Evolutionary conservation across 176 grass and related monocot genomes (phyloP).

Genomic region (Rhynchospora pubera): DNA sequence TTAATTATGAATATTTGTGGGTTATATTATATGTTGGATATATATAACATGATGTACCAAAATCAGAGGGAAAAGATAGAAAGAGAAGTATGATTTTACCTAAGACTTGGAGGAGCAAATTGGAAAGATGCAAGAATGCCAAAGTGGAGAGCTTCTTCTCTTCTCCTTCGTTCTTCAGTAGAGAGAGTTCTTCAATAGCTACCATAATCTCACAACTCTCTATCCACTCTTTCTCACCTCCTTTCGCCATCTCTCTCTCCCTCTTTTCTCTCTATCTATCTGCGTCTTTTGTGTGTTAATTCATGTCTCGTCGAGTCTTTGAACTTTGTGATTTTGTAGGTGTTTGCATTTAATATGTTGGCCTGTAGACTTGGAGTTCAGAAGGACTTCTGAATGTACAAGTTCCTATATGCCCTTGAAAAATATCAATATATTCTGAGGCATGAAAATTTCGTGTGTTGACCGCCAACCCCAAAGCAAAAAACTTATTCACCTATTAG

Average conservation of each 20-base stretch:
- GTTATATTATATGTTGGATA: no score
- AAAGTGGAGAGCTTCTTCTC: conserved; percentile 33
- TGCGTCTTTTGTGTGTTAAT: not conserved
- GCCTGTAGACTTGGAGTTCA: not conserved
- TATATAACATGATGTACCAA: not conserved
- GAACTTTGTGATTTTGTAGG: not conserved
- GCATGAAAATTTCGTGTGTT: not conserved
- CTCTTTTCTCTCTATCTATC: conserved; percentile 7
- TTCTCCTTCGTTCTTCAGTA: not conserved
- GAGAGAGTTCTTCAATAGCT: conserved; percentile 64
- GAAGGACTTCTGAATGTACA: not conserved
- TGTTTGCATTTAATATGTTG: not conserved
- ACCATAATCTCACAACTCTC: conserved; percentile 54
- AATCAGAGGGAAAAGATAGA: conserved; percentile 11
- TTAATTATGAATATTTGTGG: not conserved
- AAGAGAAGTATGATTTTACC: conserved; percentile 22
- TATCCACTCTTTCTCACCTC: not conserved
- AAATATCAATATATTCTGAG: not conserved
- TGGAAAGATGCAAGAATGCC: conserved; percentile 49
- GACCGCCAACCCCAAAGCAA: no score
- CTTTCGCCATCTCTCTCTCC: not conserved
- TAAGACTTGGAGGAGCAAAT: conserved; percentile 52
- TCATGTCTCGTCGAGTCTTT: not conserved
- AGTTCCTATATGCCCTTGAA: not conserved
- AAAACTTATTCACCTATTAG: no score